A percentile compares a stretch with the other conserved stretches of the same genome.
Conservation (phyloP, 202 grass and related monocot genomes). For the Carex arenaria region DNA sequence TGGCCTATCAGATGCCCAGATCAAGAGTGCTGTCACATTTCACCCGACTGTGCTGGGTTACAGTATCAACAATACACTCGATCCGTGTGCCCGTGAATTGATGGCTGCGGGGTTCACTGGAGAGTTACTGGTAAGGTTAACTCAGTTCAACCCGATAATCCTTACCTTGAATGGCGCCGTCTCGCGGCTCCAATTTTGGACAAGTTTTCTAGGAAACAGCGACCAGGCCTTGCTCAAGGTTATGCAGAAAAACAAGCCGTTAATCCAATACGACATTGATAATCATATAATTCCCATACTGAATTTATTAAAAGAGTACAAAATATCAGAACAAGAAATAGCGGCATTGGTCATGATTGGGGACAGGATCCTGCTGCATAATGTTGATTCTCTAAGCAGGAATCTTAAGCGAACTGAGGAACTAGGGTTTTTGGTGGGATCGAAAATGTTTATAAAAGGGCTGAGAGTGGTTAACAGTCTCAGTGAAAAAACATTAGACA, state of each 20-base stretch:
- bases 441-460: slow-evolving; percentile 46
- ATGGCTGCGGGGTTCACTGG: slow-evolving; percentile 35
- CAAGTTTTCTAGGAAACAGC: slow-evolving; percentile 37
- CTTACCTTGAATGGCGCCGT: slow-evolving; percentile 48
- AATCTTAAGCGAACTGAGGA: slow-evolving; percentile 30
- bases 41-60: slow-evolving; percentile 38
- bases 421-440: slow-evolving; percentile 42
- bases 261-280: slow-evolving; percentile 40
- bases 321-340: slow-evolving; percentile 35
- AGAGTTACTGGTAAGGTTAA: slow-evolving; percentile 37
- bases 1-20: slow-evolving; percentile 31
- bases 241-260: slow-evolving; percentile 34
- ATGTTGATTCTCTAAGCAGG: slow-evolving; percentile 33
- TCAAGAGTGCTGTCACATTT: slow-evolving; percentile 33
- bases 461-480: slow-evolving; percentile 36
- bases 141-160: slow-evolving; percentile 37
- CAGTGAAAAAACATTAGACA: slow-evolving; percentile 41
- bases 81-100: slow-evolving; percentile 29
- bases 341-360: slow-evolving; percentile 29
- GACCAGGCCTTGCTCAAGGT: slow-evolving; percentile 38
- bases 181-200: slow-evolving; percentile 55
- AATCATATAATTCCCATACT: slow-evolving; percentile 47
- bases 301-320: slow-evolving; percentile 38
- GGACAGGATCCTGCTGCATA: slow-evolving; percentile 40
- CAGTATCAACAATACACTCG: slow-evolving; percentile 39